phyloP scores from a whole-genome alignment of 495 filamentous ascomycete species.

The Arthonia radiata region DNA sequence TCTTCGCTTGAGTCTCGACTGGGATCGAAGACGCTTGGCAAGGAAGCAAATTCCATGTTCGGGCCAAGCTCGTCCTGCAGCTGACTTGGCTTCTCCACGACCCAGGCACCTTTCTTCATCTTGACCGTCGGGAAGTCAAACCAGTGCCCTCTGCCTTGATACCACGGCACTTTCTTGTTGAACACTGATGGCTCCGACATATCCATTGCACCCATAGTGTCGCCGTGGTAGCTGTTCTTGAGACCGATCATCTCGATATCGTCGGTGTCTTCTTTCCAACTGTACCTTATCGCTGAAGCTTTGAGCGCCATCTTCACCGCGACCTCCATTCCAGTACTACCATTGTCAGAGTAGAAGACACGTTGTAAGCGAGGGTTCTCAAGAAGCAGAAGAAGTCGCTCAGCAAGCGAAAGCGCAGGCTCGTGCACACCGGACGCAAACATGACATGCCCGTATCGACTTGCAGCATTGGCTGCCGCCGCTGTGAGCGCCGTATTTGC shows the following conservation, averaged over 20 bases:
- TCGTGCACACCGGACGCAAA: conserved; percentile 50
- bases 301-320: conserved; percentile 57
- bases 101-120: conserved; percentile 36
- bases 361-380: conserved; percentile 33
- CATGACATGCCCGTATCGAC: conserved; percentile 71
- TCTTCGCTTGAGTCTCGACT: conserved; percentile 17
- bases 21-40: conserved; percentile 36
- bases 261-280: conserved; percentile 27
- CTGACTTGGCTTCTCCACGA: no score
- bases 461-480: conserved; percentile 50
- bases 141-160: conserved; percentile 47
- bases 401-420: conserved; percentile 39
- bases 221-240: conserved; percentile 56
- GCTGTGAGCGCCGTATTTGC: conserved; percentile 40
- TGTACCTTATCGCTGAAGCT: conserved; percentile 35
- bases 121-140: conserved; percentile 46
- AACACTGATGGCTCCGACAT: conserved; percentile 43
- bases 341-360: conserved; percentile 59
- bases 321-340: conserved; percentile 56
- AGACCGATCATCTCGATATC: conserved; percentile 41
- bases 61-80: no score
- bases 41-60: conserved; percentile 19
- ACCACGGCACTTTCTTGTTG: conserved; percentile 62
- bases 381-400: conserved; percentile 27
- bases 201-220: conserved; percentile 66